Percentiles rank a stretch among this genome's conserved stretches.
Evolutionary conservation across 495 filamentous ascomycete genomes (phyloP).

Genomic region (Lineolata rhizophorae): DNA sequence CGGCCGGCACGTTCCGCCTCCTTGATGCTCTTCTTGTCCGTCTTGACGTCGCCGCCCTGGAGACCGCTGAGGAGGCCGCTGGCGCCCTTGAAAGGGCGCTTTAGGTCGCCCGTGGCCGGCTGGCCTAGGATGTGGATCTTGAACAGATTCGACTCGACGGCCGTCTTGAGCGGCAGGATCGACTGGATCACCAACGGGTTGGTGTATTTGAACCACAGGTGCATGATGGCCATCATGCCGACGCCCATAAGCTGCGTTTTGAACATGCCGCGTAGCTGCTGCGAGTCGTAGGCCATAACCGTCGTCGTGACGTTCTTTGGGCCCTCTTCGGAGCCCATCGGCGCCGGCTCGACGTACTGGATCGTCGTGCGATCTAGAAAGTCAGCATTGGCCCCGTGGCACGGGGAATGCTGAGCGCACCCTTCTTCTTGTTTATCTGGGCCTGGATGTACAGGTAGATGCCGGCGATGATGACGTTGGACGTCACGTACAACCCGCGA

Average conservation of each 20-base stretch:
- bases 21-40: slow-evolving; percentile 82
- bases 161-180: slow-evolving; percentile 92
- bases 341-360: slow-evolving; percentile 91
- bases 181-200: slow-evolving; percentile 97
- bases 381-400: background rate
- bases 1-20: slow-evolving; percentile 18
- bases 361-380: slow-evolving; percentile 75
- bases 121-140: slow-evolving; percentile 88
- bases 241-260: slow-evolving; percentile 85
- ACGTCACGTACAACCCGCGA: slow-evolving; percentile 62
- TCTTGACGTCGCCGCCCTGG: slow-evolving; percentile 49
- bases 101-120: slow-evolving; percentile 76
- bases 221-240: slow-evolving; percentile 96
- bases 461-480: slow-evolving; percentile 68
- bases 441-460: slow-evolving; percentile 66
- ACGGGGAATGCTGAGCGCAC: slow-evolving; percentile 26
- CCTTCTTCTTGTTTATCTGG: slow-evolving; percentile 85
- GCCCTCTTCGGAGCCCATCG: slow-evolving; percentile 80
- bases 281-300: slow-evolving; percentile 73
- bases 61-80: slow-evolving; percentile 59
- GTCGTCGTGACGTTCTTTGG: slow-evolving; percentile 91
- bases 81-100: slow-evolving; percentile 79
- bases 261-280: slow-evolving; percentile 60
- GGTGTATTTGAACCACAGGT: slow-evolving; percentile 96
- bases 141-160: slow-evolving; percentile 78